Conservation (phyloP, 371 early-diverging fungal species). For the Syncephalastrum racemosum region DNA sequence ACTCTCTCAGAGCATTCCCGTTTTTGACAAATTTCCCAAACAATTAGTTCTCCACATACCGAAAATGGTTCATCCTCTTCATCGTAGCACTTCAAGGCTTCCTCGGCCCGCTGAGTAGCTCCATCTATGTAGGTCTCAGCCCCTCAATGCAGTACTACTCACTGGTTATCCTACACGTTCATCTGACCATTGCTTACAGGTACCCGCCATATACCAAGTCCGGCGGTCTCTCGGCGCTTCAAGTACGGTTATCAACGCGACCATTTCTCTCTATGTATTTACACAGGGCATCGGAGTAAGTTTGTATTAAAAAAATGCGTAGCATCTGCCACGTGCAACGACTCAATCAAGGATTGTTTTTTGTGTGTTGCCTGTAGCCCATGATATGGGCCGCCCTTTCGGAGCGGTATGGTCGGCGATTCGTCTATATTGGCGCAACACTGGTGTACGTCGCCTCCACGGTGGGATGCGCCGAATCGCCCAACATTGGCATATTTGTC, state of each 20-base stretch:
- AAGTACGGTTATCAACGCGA: conserved; percentile 37
- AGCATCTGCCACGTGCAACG: background rate
- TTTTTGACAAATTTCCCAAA: too few species aligned
- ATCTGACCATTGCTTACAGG: conserved; percentile 16
- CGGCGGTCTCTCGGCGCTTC: conserved; percentile 28
- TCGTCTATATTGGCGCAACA: conserved; percentile 61
- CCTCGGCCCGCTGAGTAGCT: conserved; percentile 49
- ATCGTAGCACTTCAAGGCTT: conserved; percentile 49
- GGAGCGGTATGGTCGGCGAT: conserved; percentile 64
- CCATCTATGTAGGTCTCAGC: conserved; percentile 37
- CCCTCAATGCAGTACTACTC: background rate
- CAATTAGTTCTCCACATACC: conserved; percentile 15
- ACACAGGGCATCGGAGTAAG: conserved; percentile 43
- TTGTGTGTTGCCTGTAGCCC: conserved; percentile 28
- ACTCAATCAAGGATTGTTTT: too few species aligned
- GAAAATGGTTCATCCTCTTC: conserved; percentile 41
- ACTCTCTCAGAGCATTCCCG: too few species aligned
- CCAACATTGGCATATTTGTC: conserved; percentile 53
- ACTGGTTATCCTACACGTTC: background rate
- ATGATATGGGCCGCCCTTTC: conserved; percentile 73
- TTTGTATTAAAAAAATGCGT: background rate
- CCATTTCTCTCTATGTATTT: conserved; percentile 46
- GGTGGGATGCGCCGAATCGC: conserved; percentile 65
- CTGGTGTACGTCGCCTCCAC: conserved; percentile 58
- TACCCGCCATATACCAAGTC: conserved; percentile 47